Conservation (phyloP, 2,329 filamentous ascomycete species). For the Ophiostoma sp. region DNA sequence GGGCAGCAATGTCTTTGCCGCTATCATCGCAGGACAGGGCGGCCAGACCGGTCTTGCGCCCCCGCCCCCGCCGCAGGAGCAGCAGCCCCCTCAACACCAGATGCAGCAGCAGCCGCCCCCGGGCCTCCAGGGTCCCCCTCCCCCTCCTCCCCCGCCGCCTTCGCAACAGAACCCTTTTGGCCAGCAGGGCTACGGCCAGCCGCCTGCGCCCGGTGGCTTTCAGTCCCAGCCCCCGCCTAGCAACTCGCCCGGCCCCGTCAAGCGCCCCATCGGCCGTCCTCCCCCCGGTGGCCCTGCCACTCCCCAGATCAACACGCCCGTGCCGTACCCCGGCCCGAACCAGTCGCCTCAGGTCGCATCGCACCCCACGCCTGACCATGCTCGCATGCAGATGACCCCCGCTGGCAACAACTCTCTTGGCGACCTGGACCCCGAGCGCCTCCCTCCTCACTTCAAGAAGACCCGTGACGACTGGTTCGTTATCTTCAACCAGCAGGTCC, state of each 20-base stretch:
- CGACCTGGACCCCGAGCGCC: conserved; percentile 81
- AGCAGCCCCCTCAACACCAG: conserved; percentile 58
- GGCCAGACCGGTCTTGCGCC: conserved; percentile 83
- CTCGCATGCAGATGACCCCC: conserved; percentile 53
- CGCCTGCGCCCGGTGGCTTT: conserved; percentile 65
- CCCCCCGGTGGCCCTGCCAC: conserved; percentile 73
- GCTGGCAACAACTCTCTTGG: conserved; percentile 65
- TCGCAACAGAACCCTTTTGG: conserved; percentile 68
- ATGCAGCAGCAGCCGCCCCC: conserved; percentile 79
- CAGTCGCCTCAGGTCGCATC: conserved; percentile 80
- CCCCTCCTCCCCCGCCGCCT: conserved; percentile 58
- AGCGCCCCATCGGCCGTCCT: conserved; percentile 70
- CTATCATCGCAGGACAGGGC: conserved; percentile 87
- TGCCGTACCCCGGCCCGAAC: conserved; percentile 79
- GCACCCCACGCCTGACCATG: conserved; percentile 75
- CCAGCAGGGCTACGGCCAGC: conserved; percentile 64
- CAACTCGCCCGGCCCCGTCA: conserved; percentile 82
- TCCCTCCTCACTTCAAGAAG: conserved; percentile 85
- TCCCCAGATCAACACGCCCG: conserved; percentile 85
- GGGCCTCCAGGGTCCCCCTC: conserved; percentile 57
- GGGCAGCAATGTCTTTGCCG: conserved; percentile 89
- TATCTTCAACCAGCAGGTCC: conserved; percentile 91
- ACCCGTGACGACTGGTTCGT: conserved; percentile 92
- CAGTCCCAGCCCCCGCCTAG: conserved; percentile 78
- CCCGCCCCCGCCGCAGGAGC: conserved; percentile 68